Evolutionary conservation across 139 green algal genomes (phyloP).

Genomic region (Volvox africanus): DNA sequence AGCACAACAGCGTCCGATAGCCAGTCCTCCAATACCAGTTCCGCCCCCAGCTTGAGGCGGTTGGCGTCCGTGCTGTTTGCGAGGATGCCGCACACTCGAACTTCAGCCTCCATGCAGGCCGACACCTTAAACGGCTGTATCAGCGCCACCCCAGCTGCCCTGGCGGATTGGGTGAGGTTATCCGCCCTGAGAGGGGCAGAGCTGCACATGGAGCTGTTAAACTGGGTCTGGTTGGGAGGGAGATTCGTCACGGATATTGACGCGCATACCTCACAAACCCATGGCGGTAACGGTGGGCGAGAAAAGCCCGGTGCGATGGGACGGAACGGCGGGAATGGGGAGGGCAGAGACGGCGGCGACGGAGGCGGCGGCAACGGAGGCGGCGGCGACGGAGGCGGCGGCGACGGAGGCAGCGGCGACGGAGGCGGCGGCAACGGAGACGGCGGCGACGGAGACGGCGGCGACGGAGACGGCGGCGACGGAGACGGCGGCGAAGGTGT

Average conservation of each 20-base stretch:
- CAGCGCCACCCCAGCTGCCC: background rate
- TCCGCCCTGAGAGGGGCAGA: background rate
- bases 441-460: too few species aligned
- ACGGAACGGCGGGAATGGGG: background rate
- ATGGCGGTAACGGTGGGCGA: too few species aligned
- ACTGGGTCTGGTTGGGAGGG: background rate
- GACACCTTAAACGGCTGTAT: background rate
- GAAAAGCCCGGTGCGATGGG: background rate
- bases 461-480: background rate
- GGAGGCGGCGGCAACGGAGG: background rate
- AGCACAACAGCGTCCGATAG: background rate
- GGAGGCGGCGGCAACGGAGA: background rate
- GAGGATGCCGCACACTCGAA: background rate
- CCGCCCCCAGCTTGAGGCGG: background rate
- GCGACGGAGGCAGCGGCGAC: background rate
- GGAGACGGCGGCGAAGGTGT: background rate
- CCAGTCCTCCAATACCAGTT: background rate
- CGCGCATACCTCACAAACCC: background rate
- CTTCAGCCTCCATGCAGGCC: background rate
- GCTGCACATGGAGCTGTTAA: background rate
- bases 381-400: background rate
- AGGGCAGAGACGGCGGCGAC: background rate
- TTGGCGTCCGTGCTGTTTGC: background rate
- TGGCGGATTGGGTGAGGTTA: background rate
- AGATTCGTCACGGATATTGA: background rate